Base-by-base conservation (phyloP, 2,329 filamentous ascomycete species). In the Gaeumannomyces tritici region DNA sequence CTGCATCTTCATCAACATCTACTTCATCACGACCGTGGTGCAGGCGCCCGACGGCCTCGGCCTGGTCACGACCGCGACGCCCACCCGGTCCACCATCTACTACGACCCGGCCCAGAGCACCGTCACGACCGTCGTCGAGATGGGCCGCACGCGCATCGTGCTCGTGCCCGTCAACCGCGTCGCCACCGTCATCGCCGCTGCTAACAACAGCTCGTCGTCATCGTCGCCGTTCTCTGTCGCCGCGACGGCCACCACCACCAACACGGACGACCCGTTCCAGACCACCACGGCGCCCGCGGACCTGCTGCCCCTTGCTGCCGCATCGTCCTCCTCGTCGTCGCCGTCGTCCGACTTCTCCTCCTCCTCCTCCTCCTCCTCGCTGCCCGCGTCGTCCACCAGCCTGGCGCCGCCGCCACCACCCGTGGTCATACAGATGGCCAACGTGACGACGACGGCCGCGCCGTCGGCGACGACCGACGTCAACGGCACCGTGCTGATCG, bases 51-150 rank as follows among this genome's bases (percentile, higher is more conserved):
- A 59, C 31, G 57, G 57, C 57, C 33, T 81, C 33, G 57, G 57
- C 31, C 29, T 81, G 35, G 89, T 61, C 47, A 65, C 68, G 31
- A 72, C 66, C 51, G 66, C 66, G 59, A 72, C 64, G 13, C 71
- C 70, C 2, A 63, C 63, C 9, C 56, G 63, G 54, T 70, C 67
- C 0, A 72, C 64, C 12, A 64, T 69, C 27, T 67, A 31, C 61
- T 62, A 62, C 61, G 61, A 62, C 61, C 55, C 61, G 42, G 35
- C 35, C 26, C 27, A 47, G 28, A 62, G 61, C 61, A 62, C 61
- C 11, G 57, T 55, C 24, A 58, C 56, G n/a, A 55, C 42, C 42
- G n/a, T 55, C 55, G 33, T 62, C 56, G 61, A 62, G n/a, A 27
- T 29, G 31, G 51, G 21, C 56, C 29, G 42, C 21, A 62, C 61